Evolutionary conservation across 2,329 filamentous ascomycete species (phyloP).

Genomic region (Fonsecaea erecta): DNA sequence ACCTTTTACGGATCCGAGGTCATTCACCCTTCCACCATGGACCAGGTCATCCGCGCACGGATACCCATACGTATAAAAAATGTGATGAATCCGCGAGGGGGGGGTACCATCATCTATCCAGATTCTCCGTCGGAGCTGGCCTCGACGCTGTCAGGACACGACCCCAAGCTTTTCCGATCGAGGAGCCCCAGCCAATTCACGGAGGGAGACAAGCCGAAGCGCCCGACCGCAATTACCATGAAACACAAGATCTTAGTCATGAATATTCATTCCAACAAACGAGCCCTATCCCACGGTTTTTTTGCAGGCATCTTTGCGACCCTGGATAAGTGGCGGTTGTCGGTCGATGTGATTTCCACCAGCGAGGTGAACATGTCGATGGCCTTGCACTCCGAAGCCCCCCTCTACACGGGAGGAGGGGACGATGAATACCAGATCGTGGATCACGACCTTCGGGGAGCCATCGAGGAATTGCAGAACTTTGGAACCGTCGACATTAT

Average conservation of each 20-base stretch:
- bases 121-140: constrained; percentile 64
- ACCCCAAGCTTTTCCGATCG: constrained; percentile 55
- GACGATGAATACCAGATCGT: constrained; percentile 57
- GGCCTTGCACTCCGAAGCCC: constrained; percentile 82
- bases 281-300: constrained; percentile 93
- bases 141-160: constrained; percentile 44
- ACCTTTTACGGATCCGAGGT: constrained; percentile 95
- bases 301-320: constrained; percentile 93
- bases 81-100: constrained; percentile 68
- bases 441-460: constrained; percentile 66
- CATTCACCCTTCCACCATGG: constrained; percentile 98
- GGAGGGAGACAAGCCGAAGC: constrained; percentile 66
- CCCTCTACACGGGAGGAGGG: constrained; percentile 56
- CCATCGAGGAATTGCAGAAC: constrained; percentile 72
- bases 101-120: constrained; percentile 72
- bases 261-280: constrained; percentile 97
- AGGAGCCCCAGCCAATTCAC: constrained; percentile 53
- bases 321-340: constrained; percentile 82
- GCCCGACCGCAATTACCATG: constrained; percentile 90
- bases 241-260: constrained; percentile 97
- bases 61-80: constrained; percentile 73
- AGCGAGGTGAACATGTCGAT: constrained; percentile 97
- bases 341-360: constrained; percentile 94
- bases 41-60: constrained; percentile 73
- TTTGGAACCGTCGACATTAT: constrained; percentile 91